Evolutionary conservation across 257 asterid species (phyloP).

Genomic region (Fraxinus quadrangulata): DNA sequence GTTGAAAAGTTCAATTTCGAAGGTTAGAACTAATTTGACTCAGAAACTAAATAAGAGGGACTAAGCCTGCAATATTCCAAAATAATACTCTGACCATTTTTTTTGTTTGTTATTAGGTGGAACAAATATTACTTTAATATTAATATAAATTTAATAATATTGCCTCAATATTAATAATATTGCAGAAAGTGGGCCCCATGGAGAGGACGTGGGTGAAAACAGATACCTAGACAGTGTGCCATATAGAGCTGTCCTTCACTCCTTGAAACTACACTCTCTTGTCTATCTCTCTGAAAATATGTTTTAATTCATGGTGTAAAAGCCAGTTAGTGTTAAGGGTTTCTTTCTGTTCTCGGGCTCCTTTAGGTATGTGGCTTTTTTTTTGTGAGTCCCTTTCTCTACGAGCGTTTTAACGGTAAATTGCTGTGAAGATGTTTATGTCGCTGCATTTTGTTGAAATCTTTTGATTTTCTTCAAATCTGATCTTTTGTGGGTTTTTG

Average conservation of each 20-base stretch:
- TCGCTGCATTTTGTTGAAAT: background rate
- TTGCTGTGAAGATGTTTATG: background rate
- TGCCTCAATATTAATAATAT: background rate
- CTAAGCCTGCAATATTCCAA: background rate
- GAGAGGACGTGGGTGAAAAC: background rate
- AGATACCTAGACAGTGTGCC: background rate
- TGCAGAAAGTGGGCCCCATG: background rate
- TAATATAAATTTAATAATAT: background rate
- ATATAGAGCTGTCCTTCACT: background rate
- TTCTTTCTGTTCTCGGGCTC: background rate
- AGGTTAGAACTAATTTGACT: background rate
- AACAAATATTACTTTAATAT: background rate
- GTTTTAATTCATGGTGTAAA: background rate
- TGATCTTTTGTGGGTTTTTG: background rate
- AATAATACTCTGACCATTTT: background rate
- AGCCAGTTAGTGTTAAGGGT: conserved; percentile 26
- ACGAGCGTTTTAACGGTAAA: background rate
- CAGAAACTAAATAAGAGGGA: background rate
- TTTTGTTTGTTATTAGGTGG: background rate
- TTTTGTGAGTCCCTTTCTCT: background rate
- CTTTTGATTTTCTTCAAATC: background rate
- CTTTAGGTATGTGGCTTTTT: background rate
- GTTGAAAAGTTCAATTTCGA: background rate
- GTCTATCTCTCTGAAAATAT: conserved; percentile 19
- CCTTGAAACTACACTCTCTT: background rate